Base-by-base conservation (phyloP, 2,329 filamentous ascomycete species). In the Thelonectria discophora region DNA sequence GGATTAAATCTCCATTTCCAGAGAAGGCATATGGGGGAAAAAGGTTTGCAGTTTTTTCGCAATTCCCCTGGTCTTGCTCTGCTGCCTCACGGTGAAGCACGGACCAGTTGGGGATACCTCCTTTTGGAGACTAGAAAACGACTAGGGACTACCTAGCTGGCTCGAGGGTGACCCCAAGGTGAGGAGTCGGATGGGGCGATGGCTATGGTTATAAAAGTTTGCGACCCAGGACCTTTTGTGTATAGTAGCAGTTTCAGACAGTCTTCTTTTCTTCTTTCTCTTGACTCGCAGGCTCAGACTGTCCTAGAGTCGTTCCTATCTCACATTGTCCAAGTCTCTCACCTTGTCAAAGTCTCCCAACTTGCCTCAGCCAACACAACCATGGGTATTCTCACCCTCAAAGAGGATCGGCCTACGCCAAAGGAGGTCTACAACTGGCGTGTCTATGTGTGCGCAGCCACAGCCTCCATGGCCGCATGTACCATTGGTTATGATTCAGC, bases 401-500 rank as follows among this genome's bases (percentile, higher is more conserved):
- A 81, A 40, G 84, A 87, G 73, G 84, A 87, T 69, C 74, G 84
- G 76, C 83, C 84, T 37, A 87, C 84, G 75, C 85, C 84, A 5
- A 77, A 78, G 67, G 79, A 79, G 63, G 84, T 87, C 62, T 87
- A 87, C 79, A 87, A 87, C 75, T 87, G 84, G 84, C 81, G 84
- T 42, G 83, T 87, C 59, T 87, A 87, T 69, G 71, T 75, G 27
- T 85, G 80, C 66, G 84, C 85, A 10, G 77, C 80, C 46, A 77
- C 85, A 21, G 84, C 84, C 20, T 86, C 84, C 2, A 85, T 85
- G 59, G 83, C 84, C 30, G 81, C 85, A 39, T 85, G 83, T 71
- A 84, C 81, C 73, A 86, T 87, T 56, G 84, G 83, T 59, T 85
- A 85, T 63, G 90, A 93, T 74, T 90, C 86, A 53, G 88, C 91